Conservation (phyloP, 768 basidiomycete genomes). For the Dentipellis fragilis region DNA sequence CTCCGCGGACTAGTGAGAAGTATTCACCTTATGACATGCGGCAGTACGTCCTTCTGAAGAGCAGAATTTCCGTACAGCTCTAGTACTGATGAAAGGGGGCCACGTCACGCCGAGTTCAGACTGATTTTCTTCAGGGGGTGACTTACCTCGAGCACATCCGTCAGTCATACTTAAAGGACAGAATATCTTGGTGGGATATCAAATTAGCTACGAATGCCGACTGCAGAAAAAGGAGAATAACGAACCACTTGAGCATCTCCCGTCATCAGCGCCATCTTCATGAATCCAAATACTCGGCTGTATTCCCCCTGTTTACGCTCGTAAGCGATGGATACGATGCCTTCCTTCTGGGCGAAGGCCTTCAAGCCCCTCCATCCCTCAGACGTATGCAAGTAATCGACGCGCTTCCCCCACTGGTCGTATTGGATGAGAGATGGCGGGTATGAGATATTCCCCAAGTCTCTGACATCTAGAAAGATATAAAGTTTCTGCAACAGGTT, state of each 20-base stretch:
- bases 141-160: slow-evolving; percentile 50
- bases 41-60: slow-evolving; percentile 48
- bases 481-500: background rate
- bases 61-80: slow-evolving; percentile 52
- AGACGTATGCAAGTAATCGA: slow-evolving; percentile 59
- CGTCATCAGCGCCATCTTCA: slow-evolving; percentile 50
- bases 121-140: too few species aligned
- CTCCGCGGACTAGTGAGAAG: background rate
- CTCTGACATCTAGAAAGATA: slow-evolving; percentile 37
- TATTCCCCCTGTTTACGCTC: slow-evolving; percentile 51
- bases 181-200: slow-evolving; percentile 33
- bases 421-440: slow-evolving; percentile 57
- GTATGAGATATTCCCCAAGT: slow-evolving; percentile 29
- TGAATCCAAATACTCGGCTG: slow-evolving; percentile 56
- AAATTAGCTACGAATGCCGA: background rate
- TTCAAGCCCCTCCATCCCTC: slow-evolving; percentile 69
- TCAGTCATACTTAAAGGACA: slow-evolving; percentile 79
- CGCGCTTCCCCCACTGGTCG: slow-evolving; percentile 59
- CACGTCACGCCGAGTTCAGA: background rate
- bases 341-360: slow-evolving; percentile 50
- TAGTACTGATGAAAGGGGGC: slow-evolving; percentile 31
- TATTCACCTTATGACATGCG: slow-evolving; percentile 50
- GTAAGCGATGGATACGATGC: slow-evolving; percentile 57
- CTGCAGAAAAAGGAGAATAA: background rate
- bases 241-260: slow-evolving; percentile 57